phyloP scores from a whole-genome alignment of 257 asterid species.

The Scutellaria galericulata region DNA sequence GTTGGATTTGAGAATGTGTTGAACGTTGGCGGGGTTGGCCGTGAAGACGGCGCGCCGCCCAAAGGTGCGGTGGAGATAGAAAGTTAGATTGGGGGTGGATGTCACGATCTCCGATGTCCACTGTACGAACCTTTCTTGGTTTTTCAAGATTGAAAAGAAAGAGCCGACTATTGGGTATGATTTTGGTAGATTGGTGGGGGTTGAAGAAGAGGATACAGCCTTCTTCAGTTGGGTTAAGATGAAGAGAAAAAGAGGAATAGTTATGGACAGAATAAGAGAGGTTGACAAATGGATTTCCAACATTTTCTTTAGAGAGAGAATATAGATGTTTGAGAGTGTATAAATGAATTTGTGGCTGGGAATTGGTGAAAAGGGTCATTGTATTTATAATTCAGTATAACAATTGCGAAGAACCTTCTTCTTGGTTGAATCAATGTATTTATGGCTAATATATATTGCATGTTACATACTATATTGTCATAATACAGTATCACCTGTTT shows the following conservation, averaged over 20 bases:
- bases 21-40: conserved; percentile 44
- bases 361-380: too few species aligned
- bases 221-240: conserved; percentile 26
- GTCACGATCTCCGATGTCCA: conserved; percentile 48
- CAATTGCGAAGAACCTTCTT: too few species aligned
- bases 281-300: conserved; percentile 22
- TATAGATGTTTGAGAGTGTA: too few species aligned
- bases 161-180: conserved; percentile 54
- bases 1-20: conserved; percentile 45
- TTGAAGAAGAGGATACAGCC: background rate
- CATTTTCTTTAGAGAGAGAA: background rate
- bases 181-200: conserved; percentile 44
- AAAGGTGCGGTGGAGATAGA: conserved; percentile 37
- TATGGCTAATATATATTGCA: too few species aligned
- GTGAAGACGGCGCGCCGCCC: conserved; percentile 37
- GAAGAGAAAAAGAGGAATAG: conserved; percentile 31
- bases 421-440: too few species aligned
- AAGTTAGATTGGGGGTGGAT: conserved; percentile 41
- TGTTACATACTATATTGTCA: too few species aligned
- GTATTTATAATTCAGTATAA: too few species aligned
- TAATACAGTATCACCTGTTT: too few species aligned
- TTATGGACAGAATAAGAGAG: conserved; percentile 36
- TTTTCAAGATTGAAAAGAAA: conserved; percentile 28
- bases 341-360: too few species aligned
- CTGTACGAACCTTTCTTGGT: conserved; percentile 34